phyloP scores from a whole-genome alignment of 2,329 filamentous ascomycete species.

The Aspergillus sp. region DNA sequence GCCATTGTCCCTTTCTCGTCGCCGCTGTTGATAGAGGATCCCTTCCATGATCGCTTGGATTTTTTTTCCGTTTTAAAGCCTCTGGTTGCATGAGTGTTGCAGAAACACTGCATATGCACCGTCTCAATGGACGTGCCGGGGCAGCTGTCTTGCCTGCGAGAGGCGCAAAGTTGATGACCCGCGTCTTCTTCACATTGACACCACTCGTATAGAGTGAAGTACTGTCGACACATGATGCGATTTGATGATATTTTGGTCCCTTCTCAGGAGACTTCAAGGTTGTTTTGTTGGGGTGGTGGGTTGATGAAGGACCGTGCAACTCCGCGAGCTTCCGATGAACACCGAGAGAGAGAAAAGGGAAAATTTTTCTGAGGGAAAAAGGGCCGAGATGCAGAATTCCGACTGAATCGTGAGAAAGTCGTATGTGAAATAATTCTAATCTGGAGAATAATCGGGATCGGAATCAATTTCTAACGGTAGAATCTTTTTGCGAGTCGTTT shows the following conservation, averaged over 20 bases:
- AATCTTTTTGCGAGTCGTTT: background rate
- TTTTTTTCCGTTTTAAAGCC: constrained; percentile 34
- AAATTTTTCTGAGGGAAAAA: background rate
- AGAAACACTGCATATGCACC: constrained; percentile 42
- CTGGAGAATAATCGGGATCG: background rate
- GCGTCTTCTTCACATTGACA: constrained; percentile 40
- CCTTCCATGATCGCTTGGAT: constrained; percentile 19
- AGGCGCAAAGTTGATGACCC: constrained; percentile 30
- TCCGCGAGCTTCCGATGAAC: constrained; percentile 19
- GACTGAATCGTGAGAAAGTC: background rate
- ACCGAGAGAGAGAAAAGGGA: background rate
- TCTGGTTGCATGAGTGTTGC: constrained; percentile 33
- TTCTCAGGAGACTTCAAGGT: background rate
- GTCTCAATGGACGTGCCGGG: constrained; percentile 34
- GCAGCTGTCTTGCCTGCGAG: constrained; percentile 28
- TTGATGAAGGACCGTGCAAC: constrained; percentile 6
- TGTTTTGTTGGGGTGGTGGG: background rate
- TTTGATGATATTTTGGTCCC: background rate
- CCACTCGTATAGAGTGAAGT: constrained; percentile 38
- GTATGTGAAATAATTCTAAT: background rate
- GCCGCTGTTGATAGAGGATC: constrained; percentile 8
- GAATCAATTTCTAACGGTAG: background rate
- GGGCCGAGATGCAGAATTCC: background rate
- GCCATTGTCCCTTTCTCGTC: constrained; percentile 27
- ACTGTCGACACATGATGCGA: constrained; percentile 38